Evolutionary conservation across 2,329 filamentous ascomycete genomes (phyloP).

Genomic region (Aspergillus quadricinctus): DNA sequence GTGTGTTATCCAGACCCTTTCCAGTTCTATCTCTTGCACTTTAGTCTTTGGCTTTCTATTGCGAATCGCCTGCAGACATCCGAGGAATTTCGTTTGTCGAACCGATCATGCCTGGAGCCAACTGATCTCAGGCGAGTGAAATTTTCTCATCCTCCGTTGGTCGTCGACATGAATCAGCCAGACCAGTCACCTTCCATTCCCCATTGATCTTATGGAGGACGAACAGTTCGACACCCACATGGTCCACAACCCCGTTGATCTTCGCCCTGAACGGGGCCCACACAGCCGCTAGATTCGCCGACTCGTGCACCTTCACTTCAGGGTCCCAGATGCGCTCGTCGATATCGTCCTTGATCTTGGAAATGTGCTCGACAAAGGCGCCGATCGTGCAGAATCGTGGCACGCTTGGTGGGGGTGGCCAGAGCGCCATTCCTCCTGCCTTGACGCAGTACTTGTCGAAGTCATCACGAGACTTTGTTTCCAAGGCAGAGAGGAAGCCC

Average conservation of each 20-base stretch:
- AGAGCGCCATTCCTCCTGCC: slow-evolving; percentile 33
- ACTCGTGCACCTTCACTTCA: slow-evolving; percentile 28
- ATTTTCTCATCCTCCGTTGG: slow-evolving; percentile 28
- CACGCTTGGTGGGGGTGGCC: slow-evolving; percentile 24
- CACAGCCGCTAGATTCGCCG: slow-evolving; percentile 27
- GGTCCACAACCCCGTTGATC: slow-evolving; percentile 31
- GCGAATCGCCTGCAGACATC: background rate
- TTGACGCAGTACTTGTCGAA: slow-evolving; percentile 33
- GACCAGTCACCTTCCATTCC: slow-evolving; percentile 32
- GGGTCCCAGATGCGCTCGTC: slow-evolving; percentile 33
- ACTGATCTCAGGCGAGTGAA: slow-evolving; percentile 4
- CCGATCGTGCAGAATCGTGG: slow-evolving; percentile 35
- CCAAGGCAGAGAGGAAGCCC: slow-evolving; percentile 28
- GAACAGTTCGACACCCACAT: slow-evolving; percentile 35
- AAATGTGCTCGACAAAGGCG: slow-evolving; percentile 30
- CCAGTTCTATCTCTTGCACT: background rate
- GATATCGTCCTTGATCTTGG: slow-evolving; percentile 26
- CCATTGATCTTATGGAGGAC: slow-evolving; percentile 30
- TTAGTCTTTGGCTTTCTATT: background rate
- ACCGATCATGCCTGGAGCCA: background rate
- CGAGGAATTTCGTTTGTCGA: background rate
- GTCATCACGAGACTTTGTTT: slow-evolving; percentile 25
- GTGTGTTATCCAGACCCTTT: background rate
- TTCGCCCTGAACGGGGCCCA: slow-evolving; percentile 35
- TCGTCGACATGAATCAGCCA: slow-evolving; percentile 32